A percentile compares a stretch with the other conserved stretches of the same genome.
phyloP scores from a whole-genome alignment of 805 yeast species.

The Barnettozyma sucrosica region DNA sequence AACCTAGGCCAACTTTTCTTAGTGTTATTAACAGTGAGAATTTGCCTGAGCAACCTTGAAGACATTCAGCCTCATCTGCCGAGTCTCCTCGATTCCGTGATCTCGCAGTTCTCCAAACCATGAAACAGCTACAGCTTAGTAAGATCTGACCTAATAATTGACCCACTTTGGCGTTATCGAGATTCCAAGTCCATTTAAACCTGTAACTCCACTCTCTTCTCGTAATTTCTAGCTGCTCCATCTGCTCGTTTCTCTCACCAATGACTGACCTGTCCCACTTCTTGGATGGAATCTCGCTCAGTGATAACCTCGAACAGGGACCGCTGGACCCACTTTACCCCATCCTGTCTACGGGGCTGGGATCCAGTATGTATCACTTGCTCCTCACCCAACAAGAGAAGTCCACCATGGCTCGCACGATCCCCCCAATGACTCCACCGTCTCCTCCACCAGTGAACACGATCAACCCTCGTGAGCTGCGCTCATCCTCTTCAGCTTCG shows the following conservation, averaged over 20 bases:
- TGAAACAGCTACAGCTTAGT: not conserved
- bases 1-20: no score
- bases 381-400: slow-evolving; percentile 6
- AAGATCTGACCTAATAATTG: not conserved
- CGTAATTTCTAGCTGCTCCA: not conserved
- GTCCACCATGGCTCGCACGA: not conserved
- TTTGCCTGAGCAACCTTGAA: no score
- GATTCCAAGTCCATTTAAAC: not conserved
- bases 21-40: no score
- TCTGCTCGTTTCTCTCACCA: not conserved
- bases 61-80: not conserved
- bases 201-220: not conserved
- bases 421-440: slow-evolving; percentile 5
- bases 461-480: slow-evolving; percentile 18
- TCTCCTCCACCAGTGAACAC: slow-evolving; percentile 12
- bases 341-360: not conserved
- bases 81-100: not conserved
- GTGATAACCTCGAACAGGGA: not conserved
- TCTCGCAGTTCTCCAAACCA: not conserved
- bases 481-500: not conserved
- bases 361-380: slow-evolving; percentile 5
- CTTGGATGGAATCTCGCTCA: slow-evolving; percentile 9
- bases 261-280: slow-evolving; percentile 9
- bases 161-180: not conserved
- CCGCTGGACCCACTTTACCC: not conserved